These are phyloP conservation scores for Uromyces viciae-fabae DNA, from an alignment of 1,284 basidiomycete genomes.

Conservation along the genomic window DNA sequence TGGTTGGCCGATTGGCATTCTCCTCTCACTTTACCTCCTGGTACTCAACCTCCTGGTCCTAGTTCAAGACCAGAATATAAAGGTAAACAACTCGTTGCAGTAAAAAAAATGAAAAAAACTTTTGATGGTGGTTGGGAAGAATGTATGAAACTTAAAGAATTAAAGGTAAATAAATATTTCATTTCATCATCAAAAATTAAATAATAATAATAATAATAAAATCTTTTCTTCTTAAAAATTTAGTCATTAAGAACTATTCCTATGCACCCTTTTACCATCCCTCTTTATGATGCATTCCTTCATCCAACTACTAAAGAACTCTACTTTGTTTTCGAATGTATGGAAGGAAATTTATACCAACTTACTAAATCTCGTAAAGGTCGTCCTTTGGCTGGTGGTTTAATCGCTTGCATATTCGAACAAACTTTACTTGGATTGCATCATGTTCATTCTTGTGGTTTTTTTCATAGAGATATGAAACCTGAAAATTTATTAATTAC, in stretches of 20 bases:
- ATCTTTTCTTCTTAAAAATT: too few species aligned
- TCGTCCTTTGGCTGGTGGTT: constrained; percentile 84
- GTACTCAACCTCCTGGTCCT: constrained; percentile 67
- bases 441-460: constrained; percentile 87
- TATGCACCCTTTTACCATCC: constrained; percentile 94
- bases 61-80: constrained; percentile 84
- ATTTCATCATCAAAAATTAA: too few species aligned
- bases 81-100: constrained; percentile 88
- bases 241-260: constrained; percentile 91
- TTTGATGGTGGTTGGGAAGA: constrained; percentile 98
- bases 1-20: constrained; percentile 99
- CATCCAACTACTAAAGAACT: constrained; percentile 88
- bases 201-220: too few species aligned
- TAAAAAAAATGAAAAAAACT: constrained; percentile 96
- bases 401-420: constrained; percentile 88
- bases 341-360: constrained; percentile 99
- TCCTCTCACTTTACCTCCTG: constrained; percentile 64
- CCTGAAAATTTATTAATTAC: constrained; percentile 99
- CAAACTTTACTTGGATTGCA: constrained; percentile 86
- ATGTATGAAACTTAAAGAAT: constrained; percentile 89
- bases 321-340: constrained; percentile 99
- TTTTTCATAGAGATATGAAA: constrained; percentile 99
- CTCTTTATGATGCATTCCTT: constrained; percentile 97
- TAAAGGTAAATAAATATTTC: constrained; percentile 71
- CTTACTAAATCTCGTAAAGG: constrained; percentile 96